These are phyloP conservation scores for Lodderomyces margitis DNA, from an alignment of 1,139 yeast genomes.

Conservation along the genomic window DNA sequence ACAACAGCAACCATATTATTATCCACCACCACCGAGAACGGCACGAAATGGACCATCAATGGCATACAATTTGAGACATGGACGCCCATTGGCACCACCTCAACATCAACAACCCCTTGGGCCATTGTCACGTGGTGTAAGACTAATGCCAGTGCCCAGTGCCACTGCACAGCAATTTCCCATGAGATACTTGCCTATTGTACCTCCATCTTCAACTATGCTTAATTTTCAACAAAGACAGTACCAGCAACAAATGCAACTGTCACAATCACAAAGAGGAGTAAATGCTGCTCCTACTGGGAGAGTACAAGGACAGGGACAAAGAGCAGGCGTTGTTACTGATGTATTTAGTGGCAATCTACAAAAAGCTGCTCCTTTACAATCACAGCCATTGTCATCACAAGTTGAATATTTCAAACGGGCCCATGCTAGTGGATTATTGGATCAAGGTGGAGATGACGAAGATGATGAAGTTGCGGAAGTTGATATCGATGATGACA, in stretches of 20 bases:
- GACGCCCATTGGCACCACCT: background rate
- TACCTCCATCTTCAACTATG: background rate
- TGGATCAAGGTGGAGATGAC: background rate
- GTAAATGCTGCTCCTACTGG: background rate
- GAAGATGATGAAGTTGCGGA: conserved; percentile 6
- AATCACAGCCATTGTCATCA: conserved; percentile 56
- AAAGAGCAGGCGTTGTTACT: conserved; percentile 25
- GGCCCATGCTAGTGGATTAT: conserved; percentile 1
- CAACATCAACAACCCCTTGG: conserved; percentile 4
- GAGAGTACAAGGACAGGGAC: background rate
- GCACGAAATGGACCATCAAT: background rate
- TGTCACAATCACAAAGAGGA: conserved; percentile 3
- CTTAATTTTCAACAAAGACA: conserved; percentile 11
- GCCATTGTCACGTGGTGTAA: too few relatives aligned
- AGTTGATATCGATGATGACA: conserved; percentile 24
- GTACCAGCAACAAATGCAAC: conserved; percentile 5
- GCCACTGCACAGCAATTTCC: background rate
- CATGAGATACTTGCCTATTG: conserved; percentile 1
- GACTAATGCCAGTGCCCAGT: conserved; percentile 12
- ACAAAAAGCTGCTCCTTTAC: conserved; percentile 48
- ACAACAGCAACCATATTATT: conserved; percentile 5
- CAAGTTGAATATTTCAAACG: conserved; percentile 44
- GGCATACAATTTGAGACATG: background rate
- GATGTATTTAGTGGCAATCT: conserved; percentile 53
- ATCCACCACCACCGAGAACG: background rate